A percentile compares a stretch with the other conserved stretches of the same genome.
phyloP scores from a whole-genome alignment of 1,284 basidiomycete genomes.

The Athelia psychrophila region DNA sequence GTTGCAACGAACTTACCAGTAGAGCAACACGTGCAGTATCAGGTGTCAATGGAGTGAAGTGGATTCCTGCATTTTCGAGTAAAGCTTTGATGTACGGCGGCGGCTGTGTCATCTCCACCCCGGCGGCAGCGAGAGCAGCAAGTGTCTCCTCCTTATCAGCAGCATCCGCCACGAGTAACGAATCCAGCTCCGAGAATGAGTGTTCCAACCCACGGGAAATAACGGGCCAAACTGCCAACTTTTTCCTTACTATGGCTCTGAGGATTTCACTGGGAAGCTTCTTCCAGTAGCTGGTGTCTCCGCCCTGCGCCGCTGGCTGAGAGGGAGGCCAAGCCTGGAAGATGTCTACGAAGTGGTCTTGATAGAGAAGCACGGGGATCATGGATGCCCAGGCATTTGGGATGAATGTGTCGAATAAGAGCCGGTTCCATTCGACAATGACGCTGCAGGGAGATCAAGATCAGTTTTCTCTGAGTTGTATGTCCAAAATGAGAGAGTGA shows the following conservation, averaged over 20 bases:
- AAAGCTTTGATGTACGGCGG: constrained; percentile 27
- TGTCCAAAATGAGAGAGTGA: background rate
- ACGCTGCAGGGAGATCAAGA: constrained; percentile 21
- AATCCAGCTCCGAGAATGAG: constrained; percentile 13
- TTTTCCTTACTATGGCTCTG: constrained; percentile 12
- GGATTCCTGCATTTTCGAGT: constrained; percentile 10
- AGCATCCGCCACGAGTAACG: constrained; percentile 22
- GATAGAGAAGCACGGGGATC: constrained; percentile 17
- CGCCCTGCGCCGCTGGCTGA: constrained; percentile 24
- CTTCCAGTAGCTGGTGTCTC: constrained; percentile 35
- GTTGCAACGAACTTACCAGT: constrained; percentile 16
- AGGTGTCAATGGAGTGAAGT: constrained; percentile 12
- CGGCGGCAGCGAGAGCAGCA: constrained; percentile 20
- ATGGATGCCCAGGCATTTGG: constrained; percentile 30
- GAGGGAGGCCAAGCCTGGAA: constrained; percentile 35
- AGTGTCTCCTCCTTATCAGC: constrained; percentile 16
- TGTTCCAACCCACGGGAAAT: constrained; percentile 5
- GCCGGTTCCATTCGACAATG: constrained; percentile 37
- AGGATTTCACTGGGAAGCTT: constrained; percentile 24
- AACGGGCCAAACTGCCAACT: constrained; percentile 30
- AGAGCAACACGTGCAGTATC: constrained; percentile 14
- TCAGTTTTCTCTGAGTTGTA: no score
- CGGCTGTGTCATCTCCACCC: constrained; percentile 27
- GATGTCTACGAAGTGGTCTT: constrained; percentile 19
- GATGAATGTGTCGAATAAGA: constrained; percentile 34